Evolutionary conservation across 441 rosid genomes (phyloP), one percentile per base, ranked within the genome.

Genomic region (Erodium moschatum): DNA sequence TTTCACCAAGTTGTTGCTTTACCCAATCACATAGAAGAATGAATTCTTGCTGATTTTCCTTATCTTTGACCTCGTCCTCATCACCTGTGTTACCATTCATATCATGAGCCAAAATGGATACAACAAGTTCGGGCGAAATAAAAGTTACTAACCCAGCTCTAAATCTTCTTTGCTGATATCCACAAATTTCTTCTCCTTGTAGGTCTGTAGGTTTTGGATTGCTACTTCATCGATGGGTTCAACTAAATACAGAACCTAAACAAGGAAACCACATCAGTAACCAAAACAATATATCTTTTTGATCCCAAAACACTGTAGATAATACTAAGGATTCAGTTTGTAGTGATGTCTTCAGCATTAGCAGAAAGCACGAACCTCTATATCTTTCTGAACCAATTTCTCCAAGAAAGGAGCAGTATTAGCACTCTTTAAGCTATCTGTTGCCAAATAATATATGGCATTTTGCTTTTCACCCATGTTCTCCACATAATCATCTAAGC

Each of bases 211-310:
- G 79, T 90, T 91, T 83, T 89, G 95, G 77, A 95, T 87, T n/a
- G 98, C 96, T 76, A 91, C 91, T 77, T 95, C 99, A 80, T 95
- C 99, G 4, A 90, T 95, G 12, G 99, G 97, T 77, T 95, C 99
- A 69, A 95, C 74, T 72, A 95, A 85, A 79, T 89, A 88, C 19
- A 95, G 85, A 72, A 94, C 97, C 97, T 94, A 15, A 15, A 52
- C 65, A 18, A 67, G 11, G 3, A 38, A 38, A 38, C 44, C 8
- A 38, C 44, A 38, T 38, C 44, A 38, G 44, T 38, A 38, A 6
- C 11, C 8, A 6, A 38, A 6, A 38, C 44, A 38, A 38, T 9
- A 38, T 7, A 29, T 29, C 31, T 29, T 29, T 29, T 0, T 29
- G 31, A 29, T 29, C 31, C 31, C 8, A 38, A 38, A 38, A 38